Percentiles rank a stretch among this genome's conserved stretches.
phyloP scores from a whole-genome alignment of 1,139 yeast species.

The Zygoascus meyerae region DNA sequence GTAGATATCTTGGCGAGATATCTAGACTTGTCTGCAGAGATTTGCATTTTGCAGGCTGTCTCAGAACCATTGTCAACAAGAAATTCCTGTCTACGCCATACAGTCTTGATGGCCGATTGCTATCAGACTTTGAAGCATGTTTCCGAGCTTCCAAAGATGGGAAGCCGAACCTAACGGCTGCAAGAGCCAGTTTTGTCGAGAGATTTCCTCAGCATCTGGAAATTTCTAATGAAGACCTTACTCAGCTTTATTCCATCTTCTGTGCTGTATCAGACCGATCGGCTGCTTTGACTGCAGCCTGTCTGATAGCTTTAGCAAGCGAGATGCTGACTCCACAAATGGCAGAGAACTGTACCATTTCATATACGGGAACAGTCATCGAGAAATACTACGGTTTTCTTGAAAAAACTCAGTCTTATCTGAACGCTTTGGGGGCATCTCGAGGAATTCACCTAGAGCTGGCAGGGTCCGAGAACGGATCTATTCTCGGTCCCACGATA shows the following conservation, averaged over 20 bases:
- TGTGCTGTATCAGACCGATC: conserved; percentile 72
- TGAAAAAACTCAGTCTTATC: conserved; percentile 38
- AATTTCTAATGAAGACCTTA: conserved; percentile 19
- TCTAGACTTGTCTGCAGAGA: conserved; percentile 66
- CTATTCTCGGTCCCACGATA: conserved; percentile 31
- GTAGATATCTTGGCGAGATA: conserved; percentile 84
- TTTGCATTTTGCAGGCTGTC: conserved; percentile 53
- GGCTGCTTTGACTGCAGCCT: conserved; percentile 75
- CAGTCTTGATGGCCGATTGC: conserved; percentile 25
- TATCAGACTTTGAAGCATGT: conserved; percentile 28
- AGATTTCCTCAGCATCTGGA: conserved; percentile 19
- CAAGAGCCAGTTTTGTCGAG: conserved; percentile 19
- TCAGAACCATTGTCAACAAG: conserved; percentile 39
- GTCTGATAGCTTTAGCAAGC: conserved; percentile 47
- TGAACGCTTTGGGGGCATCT: conserved; percentile 24
- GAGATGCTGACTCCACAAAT: conserved; percentile 11
- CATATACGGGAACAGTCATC: conserved; percentile 84
- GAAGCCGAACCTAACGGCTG: conserved; percentile 17
- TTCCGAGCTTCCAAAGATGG: conserved; percentile 14
- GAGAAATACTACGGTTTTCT: conserved; percentile 82
- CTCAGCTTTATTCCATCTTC: conserved; percentile 56
- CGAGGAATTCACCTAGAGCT: conserved; percentile 20
- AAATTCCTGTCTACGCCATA: conserved; percentile 23
- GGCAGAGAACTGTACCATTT: conserved; percentile 42
- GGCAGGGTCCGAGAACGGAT: conserved; percentile 26